Evolutionary conservation across 495 filamentous ascomycete genomes (phyloP).

Genomic region (Penicillium macrosclerotiorum): DNA sequence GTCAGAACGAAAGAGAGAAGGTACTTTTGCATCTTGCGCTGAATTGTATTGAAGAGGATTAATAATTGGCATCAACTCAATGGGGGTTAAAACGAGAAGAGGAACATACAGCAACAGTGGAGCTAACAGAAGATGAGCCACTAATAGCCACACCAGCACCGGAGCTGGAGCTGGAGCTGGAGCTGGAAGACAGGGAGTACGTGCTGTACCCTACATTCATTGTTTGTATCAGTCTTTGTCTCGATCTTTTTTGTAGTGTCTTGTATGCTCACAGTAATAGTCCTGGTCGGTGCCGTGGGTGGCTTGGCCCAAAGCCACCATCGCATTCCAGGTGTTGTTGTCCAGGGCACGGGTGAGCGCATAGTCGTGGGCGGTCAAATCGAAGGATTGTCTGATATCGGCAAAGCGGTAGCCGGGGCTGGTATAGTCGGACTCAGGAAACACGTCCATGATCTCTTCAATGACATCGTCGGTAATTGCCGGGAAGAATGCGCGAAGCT

Average conservation of each 20-base stretch:
- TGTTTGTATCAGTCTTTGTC: neutral
- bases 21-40: conserved; percentile 30
- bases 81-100: no score
- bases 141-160: conserved; percentile 9
- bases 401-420: conserved; percentile 29
- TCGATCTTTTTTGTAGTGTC: neutral
- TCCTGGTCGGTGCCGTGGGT: conserved; percentile 35
- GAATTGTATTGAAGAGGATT: no score
- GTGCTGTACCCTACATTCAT: conserved; percentile 24
- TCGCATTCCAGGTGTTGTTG: conserved; percentile 35
- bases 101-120: conserved; percentile 12
- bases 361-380: conserved; percentile 30
- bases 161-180: conserved; percentile 3
- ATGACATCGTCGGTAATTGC: conserved; percentile 31
- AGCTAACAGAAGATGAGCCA: conserved; percentile 6
- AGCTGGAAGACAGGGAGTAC: conserved; percentile 18
- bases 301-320: conserved; percentile 24
- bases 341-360: conserved; percentile 29
- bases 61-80: no score
- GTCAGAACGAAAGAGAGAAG: conserved; percentile 33
- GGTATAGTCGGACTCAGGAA: conserved; percentile 31
- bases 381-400: conserved; percentile 35
- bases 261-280: conserved; percentile 23
- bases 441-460: conserved; percentile 21
- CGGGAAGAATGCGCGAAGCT: conserved; percentile 32